Base-by-base conservation (phyloP, 2,329 filamentous ascomycete genomes). In the Neofusicoccum ribis region DNA sequence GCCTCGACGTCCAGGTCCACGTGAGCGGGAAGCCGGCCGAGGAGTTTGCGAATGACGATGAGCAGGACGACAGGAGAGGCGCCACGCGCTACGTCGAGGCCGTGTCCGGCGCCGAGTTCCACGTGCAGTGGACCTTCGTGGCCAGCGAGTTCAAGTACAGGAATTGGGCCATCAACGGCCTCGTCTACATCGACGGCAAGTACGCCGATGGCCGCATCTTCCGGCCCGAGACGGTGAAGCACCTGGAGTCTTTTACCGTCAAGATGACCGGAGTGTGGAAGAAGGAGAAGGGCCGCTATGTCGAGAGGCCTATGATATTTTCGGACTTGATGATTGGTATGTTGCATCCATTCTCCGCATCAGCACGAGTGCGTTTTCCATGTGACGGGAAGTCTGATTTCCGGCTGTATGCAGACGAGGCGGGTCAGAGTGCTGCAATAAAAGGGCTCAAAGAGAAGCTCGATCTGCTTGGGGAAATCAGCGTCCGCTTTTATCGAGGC, bases 31-130 rank as follows among this genome's bases (percentile, higher is more conserved):
- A 39, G 0, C 34, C 67, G 0, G 60, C 74, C 9, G 41, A 68
- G 17, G 74, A 78, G 50, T 74, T 72, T 50, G 69, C 72, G 5
- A 70, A 75, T 2, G 39, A 62, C 34, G 67, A 70, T 1, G 27
- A 63, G 11, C 27, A 36, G 2, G 41, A 43, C 37, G 15, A 23
- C 4, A 27, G 47, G 0, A 68, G 59, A 2, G 65, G 63, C 0
- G 63, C 71, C 3, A 72, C 69, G 0, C 78, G 72, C 17, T 78
- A 77, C 52, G 68, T 79, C 34, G 73, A 78, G 61, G 71, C 72
- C 0, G 65, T 52, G 2, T 72, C 73, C 2, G 73, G 68, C 9
- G 69, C 70, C 0, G 63, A 72, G 5, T 76, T 78, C 49, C 62
- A 43, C 4, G 59, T 74, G 2, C 52, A 59, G 14, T 64, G 68